phyloP scores from a whole-genome alignment of 2,329 filamentous ascomycete genomes.

The Escovopsis sp. region DNA sequence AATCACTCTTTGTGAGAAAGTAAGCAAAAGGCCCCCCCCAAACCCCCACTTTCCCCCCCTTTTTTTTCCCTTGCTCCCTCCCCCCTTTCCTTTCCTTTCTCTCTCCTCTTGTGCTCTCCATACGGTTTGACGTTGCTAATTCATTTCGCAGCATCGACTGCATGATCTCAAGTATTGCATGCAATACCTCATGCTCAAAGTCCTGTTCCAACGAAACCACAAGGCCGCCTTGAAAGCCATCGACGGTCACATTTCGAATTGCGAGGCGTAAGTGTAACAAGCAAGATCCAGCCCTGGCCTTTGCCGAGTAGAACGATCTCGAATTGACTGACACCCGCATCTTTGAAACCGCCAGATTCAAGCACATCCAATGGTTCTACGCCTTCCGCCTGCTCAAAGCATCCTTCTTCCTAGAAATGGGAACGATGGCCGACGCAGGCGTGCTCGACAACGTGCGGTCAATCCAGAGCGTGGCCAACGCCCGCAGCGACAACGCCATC shows the following conservation, averaged over 20 bases:
- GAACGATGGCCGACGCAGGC: slow-evolving; percentile 43
- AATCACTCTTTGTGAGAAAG: slow-evolving; percentile 52
- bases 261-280: slow-evolving; percentile 37
- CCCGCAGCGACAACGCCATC: slow-evolving; percentile 46
- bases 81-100: too few relatives aligned
- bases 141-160: slow-evolving; percentile 20
- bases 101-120: not conserved
- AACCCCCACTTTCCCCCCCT: too few relatives aligned
- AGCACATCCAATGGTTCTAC: slow-evolving; percentile 59
- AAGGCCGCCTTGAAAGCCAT: slow-evolving; percentile 59
- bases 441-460: slow-evolving; percentile 54
- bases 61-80: not conserved
- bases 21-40: slow-evolving; percentile 16
- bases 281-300: too few relatives aligned
- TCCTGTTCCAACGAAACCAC: slow-evolving; percentile 53
- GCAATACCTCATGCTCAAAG: slow-evolving; percentile 56
- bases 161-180: slow-evolving; percentile 61
- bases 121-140: too few relatives aligned
- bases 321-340: too few relatives aligned
- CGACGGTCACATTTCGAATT: slow-evolving; percentile 53
- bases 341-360: slow-evolving; percentile 27
- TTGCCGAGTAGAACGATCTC: too few relatives aligned
- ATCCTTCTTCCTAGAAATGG: slow-evolving; percentile 48
- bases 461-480: slow-evolving; percentile 43
- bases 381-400: slow-evolving; percentile 61